These are phyloP conservation scores for Trematosphaeria pertusa DNA, from an alignment of 2,329 filamentous ascomycete species.

Conservation along the genomic window DNA sequence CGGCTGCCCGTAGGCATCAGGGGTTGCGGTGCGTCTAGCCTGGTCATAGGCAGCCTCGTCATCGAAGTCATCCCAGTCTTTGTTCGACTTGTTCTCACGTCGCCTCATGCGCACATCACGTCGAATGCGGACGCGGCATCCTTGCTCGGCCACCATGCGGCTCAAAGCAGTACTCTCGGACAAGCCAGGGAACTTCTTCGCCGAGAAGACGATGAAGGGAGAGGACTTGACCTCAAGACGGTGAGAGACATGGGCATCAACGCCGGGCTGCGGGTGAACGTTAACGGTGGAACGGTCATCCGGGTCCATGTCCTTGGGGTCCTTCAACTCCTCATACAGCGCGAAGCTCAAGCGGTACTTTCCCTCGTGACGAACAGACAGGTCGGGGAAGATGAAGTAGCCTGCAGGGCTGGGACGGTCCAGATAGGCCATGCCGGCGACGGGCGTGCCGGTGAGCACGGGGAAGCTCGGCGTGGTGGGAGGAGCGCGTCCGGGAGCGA, in stretches of 20 bases:
- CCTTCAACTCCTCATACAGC: conserved; percentile 92
- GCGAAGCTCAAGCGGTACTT: conserved; percentile 91
- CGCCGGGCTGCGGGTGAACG: conserved; percentile 33
- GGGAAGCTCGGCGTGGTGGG: conserved; percentile 72
- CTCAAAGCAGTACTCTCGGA: conserved; percentile 88
- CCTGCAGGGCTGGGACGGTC: conserved; percentile 81
- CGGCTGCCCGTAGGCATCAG: conserved; percentile 56
- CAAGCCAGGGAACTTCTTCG: conserved; percentile 97
- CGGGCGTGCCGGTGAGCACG: conserved; percentile 91
- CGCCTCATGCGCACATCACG: conserved; percentile 93
- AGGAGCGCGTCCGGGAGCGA: conserved; percentile 79
- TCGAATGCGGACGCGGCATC: conserved; percentile 93
- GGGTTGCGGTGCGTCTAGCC: conserved; percentile 58
- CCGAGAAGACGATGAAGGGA: conserved; percentile 89
- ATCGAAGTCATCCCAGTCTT: conserved; percentile 71
- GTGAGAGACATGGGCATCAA: conserved; percentile 72
- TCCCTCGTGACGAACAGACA: conserved; percentile 95
- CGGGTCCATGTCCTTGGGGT: conserved; percentile 76
- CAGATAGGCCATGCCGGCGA: conserved; percentile 94
- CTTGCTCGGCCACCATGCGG: conserved; percentile 92
- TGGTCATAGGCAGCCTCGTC: conserved; percentile 59
- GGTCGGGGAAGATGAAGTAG: conserved; percentile 97
- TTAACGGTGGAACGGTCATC: conserved; percentile 53
- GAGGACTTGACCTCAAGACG: conserved; percentile 88
- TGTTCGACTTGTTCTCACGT: conserved; percentile 72